phyloP scores from a whole-genome alignment of 352 stramenopile species.

The Globisporangium lucens region DNA sequence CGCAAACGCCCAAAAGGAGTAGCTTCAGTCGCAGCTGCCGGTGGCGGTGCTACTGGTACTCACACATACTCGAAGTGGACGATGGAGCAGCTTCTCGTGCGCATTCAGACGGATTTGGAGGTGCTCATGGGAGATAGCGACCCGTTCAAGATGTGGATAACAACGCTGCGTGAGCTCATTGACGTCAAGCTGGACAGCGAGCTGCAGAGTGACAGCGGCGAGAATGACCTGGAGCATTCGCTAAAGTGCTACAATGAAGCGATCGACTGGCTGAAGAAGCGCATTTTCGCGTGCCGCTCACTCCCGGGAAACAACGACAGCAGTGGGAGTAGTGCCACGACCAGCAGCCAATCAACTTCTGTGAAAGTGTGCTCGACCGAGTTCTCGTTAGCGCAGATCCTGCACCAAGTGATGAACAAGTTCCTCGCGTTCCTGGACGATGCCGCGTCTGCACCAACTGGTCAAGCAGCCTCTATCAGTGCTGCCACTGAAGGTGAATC shows the following conservation, averaged over 20 bases:
- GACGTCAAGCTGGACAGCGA: constrained; percentile 21
- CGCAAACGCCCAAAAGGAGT: background rate
- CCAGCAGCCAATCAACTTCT: background rate
- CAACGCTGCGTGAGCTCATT: constrained; percentile 33
- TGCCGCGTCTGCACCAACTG: background rate
- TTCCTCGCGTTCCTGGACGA: constrained; percentile 24
- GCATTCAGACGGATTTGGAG: constrained; percentile 30
- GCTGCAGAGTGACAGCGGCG: constrained; percentile 4
- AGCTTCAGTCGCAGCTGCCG: background rate
- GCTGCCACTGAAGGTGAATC: background rate
- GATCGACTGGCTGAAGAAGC: constrained; percentile 43
- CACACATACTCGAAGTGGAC: constrained; percentile 42
- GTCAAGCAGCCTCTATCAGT: background rate
- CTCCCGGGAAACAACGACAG: background rate
- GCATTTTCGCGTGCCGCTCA: constrained; percentile 29
- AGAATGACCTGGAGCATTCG: constrained; percentile 18
- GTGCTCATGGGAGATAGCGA: constrained; percentile 21
- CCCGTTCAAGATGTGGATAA: constrained; percentile 23
- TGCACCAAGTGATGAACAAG: constrained; percentile 36
- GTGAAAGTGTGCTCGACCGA: constrained; percentile 37
- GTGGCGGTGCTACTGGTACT: background rate
- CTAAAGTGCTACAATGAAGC: constrained; percentile 37
- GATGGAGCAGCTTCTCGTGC: constrained; percentile 38
- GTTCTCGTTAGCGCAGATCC: constrained; percentile 45
- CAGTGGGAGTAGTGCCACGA: background rate